Evolutionary conservation across 768 basidiomycete genomes (phyloP).

Genomic region (Nevesoporus exiguus): DNA sequence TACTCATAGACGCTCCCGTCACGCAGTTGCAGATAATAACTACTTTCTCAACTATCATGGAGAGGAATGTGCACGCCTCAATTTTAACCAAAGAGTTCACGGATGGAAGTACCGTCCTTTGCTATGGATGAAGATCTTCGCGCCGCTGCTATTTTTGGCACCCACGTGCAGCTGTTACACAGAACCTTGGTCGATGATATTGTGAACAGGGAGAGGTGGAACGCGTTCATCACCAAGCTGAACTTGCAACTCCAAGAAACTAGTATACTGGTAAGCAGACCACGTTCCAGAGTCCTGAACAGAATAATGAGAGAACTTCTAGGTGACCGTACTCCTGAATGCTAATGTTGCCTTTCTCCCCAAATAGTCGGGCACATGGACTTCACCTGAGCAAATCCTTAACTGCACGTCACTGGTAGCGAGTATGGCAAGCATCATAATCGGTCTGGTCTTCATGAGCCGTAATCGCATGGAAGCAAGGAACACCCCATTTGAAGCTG

Average conservation of each 20-base stretch:
- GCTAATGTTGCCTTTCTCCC: constrained; percentile 60
- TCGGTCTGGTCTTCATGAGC: constrained; percentile 41
- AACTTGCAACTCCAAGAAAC: constrained; percentile 51
- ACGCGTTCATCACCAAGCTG: constrained; percentile 40
- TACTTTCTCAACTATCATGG: constrained; percentile 43
- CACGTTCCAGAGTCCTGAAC: background rate
- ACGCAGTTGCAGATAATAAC: constrained; percentile 27
- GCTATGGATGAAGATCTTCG: constrained; percentile 35
- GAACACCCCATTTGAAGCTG: constrained; percentile 33
- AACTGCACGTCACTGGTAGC: constrained; percentile 43
- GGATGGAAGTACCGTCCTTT: constrained; percentile 31
- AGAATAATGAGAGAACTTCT: background rate
- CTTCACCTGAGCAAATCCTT: constrained; percentile 34
- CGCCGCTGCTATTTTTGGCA: constrained; percentile 46
- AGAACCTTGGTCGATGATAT: constrained; percentile 48
- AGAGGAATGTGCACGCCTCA: constrained; percentile 41
- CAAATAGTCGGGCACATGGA: constrained; percentile 39
- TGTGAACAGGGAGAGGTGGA: constrained; percentile 42
- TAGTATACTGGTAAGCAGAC: constrained; percentile 47
- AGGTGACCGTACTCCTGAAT: constrained; percentile 57
- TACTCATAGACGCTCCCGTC: background rate
- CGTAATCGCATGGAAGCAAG: constrained; percentile 36
- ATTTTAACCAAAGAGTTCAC: constrained; percentile 33
- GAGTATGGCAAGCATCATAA: constrained; percentile 41
- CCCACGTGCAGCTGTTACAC: constrained; percentile 44